phyloP scores from a whole-genome alignment of 345 rosid genomes.

The Ceriops zippeliana region DNA sequence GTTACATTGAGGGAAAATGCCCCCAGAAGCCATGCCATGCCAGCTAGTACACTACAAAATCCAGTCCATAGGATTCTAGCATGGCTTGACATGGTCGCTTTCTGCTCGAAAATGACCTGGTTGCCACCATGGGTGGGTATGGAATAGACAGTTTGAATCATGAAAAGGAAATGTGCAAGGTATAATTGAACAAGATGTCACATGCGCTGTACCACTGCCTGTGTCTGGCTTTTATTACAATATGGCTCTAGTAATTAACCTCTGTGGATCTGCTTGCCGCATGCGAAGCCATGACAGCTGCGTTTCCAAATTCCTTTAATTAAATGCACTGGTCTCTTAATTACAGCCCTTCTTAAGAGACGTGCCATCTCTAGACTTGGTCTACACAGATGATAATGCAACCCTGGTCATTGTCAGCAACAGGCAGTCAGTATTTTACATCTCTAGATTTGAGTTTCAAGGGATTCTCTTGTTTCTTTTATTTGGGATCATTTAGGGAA shows the following conservation, averaged over 20 bases:
- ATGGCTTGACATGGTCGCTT: conserved; percentile 9
- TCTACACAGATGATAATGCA: no score
- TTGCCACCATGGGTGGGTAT: conserved; percentile 7
- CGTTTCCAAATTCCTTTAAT: no score
- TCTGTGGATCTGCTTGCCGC: background rate
- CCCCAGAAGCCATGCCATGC: conserved; percentile 16
- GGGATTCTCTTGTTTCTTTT: no score
- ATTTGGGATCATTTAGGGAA: no score
- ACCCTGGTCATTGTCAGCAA: no score
- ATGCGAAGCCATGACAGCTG: background rate
- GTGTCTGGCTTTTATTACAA: background rate
- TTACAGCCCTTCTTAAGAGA: background rate
- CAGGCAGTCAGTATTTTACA: no score
- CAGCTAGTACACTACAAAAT: conserved; percentile 22
- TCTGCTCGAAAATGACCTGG: conserved; percentile 9
- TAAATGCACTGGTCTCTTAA: background rate
- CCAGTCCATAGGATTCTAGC: conserved; percentile 16
- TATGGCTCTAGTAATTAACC: no score
- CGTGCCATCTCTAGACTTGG: no score
- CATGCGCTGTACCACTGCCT: conserved; percentile 10
- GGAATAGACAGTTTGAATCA: conserved; percentile 8
- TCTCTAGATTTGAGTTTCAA: no score
- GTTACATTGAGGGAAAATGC: conserved; percentile 5
- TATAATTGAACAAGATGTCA: conserved; percentile 22
- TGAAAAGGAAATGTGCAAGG: conserved; percentile 11